phyloP scores from a whole-genome alignment of 495 filamentous ascomycete species.

The Xylaria castorea region DNA sequence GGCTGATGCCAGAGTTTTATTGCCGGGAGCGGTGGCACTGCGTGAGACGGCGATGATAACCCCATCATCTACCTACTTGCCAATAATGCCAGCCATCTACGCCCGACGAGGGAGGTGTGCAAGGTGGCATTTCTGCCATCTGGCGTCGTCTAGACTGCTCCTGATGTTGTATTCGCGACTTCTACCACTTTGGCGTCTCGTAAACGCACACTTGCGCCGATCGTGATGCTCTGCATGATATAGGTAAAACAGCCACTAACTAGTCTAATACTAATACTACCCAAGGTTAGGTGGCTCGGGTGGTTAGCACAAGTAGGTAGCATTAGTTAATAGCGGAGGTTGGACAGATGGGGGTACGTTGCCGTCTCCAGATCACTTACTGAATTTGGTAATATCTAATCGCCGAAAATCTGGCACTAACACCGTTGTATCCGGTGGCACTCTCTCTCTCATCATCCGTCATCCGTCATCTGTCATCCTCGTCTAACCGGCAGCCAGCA shows the following conservation, averaged over 20 bases:
- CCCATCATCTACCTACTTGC: no score
- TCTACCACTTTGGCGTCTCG: not conserved
- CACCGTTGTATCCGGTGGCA: conserved; percentile 6
- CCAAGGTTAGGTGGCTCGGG: not conserved
- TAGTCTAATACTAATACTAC: not conserved
- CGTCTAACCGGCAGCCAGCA: not conserved
- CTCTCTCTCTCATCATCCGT: no score
- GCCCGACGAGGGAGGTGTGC: not conserved
- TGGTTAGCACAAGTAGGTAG: not conserved
- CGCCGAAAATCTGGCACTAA: conserved; percentile 6
- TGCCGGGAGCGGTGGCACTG: not conserved
- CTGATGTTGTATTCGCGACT: not conserved
- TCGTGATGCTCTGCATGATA: not conserved
- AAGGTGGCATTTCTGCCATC: not conserved
- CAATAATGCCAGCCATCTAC: not conserved
- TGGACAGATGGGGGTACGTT: not conserved
- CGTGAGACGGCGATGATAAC: not conserved
- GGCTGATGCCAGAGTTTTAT: conserved; percentile 8
- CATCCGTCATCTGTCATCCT: no score
- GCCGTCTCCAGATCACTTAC: not conserved
- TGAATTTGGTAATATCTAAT: not conserved
- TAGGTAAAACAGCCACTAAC: not conserved
- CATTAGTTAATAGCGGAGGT: not conserved
- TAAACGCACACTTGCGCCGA: not conserved
- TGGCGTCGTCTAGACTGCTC: not conserved